Conservation (phyloP, 148 eudicot species). For the Talinum fruticosum region DNA sequence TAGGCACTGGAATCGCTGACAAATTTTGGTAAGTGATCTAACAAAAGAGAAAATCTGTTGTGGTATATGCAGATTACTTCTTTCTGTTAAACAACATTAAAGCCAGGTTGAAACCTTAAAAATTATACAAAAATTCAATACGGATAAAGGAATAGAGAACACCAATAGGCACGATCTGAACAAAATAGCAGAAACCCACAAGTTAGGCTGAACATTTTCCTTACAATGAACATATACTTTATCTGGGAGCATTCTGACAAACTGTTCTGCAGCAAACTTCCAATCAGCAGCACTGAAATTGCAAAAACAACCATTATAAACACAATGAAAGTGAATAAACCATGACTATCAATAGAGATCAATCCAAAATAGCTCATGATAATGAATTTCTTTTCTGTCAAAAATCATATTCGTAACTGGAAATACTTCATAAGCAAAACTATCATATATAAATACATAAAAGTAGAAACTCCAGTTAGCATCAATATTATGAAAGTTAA, state of each 20-base stretch:
- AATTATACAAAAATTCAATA: background rate
- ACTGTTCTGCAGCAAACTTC: slow-evolving; percentile 91
- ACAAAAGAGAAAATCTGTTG: background rate
- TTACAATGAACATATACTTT: slow-evolving; percentile 94
- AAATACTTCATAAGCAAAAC: background rate
- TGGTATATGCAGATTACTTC: background rate
- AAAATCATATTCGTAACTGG: background rate
- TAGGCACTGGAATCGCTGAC: background rate
- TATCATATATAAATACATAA: background rate
- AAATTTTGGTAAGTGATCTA: background rate
- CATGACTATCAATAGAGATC: background rate
- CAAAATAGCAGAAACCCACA: background rate
- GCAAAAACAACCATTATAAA: slow-evolving; percentile 11
- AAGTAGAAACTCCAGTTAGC: background rate
- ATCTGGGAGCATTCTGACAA: slow-evolving; percentile 69
- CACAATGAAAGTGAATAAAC: background rate
- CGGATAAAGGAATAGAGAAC: background rate
- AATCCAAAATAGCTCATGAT: background rate
- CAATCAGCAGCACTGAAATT: slow-evolving; percentile 72
- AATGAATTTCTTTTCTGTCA: background rate
- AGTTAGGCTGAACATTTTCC: slow-evolving; percentile 21
- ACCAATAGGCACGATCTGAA: background rate
- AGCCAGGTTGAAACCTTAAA: background rate
- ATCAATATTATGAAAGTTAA: background rate
- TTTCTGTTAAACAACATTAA: background rate